Evolutionary conservation across 2,329 filamentous ascomycete genomes (phyloP).

Genomic region (Corniculantispora saksenae): DNA sequence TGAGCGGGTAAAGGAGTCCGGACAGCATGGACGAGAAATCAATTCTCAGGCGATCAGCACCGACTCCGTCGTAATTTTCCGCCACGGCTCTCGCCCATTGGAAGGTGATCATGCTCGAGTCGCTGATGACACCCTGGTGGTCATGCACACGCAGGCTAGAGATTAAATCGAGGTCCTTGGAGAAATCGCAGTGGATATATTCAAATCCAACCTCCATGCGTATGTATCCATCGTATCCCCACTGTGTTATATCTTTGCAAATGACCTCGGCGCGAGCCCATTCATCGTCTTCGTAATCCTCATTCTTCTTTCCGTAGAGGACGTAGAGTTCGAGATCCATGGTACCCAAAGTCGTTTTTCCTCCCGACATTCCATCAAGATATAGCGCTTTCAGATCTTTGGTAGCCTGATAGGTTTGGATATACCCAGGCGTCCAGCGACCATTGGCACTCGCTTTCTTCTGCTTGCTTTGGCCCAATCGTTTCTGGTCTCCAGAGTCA

Average conservation of each 20-base stretch:
- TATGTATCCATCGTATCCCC: slow-evolving; percentile 65
- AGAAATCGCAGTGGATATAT: slow-evolving; percentile 67
- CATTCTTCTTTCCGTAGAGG: slow-evolving; percentile 39
- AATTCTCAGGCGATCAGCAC: slow-evolving; percentile 41
- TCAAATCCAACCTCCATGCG: slow-evolving; percentile 73
- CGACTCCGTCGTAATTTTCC: slow-evolving; percentile 49
- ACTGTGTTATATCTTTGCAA: slow-evolving; percentile 54
- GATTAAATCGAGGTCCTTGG: slow-evolving; percentile 40
- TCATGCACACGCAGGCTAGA: slow-evolving; percentile 32
- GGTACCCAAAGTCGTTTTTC: slow-evolving; percentile 64
- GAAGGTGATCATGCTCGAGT: slow-evolving; percentile 33
- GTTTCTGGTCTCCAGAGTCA: neutral
- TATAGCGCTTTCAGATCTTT: slow-evolving; percentile 63
- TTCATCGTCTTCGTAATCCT: slow-evolving; percentile 45
- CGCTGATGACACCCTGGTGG: slow-evolving; percentile 22
- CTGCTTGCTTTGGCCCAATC: neutral
- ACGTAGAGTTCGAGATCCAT: slow-evolving; percentile 68
- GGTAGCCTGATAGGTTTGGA: slow-evolving; percentile 66
- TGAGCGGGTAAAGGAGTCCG: slow-evolving; percentile 52
- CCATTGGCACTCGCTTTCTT: slow-evolving; percentile 21
- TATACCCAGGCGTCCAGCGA: slow-evolving; percentile 47
- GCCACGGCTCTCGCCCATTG: slow-evolving; percentile 38
- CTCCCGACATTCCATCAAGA: slow-evolving; percentile 69
- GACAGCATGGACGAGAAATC: slow-evolving; percentile 55
- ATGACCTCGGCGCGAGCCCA: slow-evolving; percentile 52